Percentiles rank a stretch among this genome's conserved stretches.
Evolutionary conservation across 2,329 filamentous ascomycete genomes (phyloP).

Genomic region (Capronia americana): DNA sequence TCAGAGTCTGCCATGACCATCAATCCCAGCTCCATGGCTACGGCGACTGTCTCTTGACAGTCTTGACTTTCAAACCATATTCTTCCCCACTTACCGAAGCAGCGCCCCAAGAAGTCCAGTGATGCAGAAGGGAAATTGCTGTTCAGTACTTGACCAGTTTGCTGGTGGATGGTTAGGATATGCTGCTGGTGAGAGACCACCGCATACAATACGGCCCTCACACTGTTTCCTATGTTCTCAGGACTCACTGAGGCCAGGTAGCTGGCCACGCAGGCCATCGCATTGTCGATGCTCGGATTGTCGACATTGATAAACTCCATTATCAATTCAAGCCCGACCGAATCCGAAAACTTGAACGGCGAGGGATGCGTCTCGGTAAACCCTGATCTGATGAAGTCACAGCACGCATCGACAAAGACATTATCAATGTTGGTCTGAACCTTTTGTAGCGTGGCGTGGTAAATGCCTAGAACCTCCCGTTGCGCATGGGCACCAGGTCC

Average conservation of each 20-base stretch:
- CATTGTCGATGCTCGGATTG: constrained; percentile 49
- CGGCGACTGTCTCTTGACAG: constrained; percentile 41
- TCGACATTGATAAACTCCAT: constrained; percentile 47
- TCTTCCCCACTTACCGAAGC: constrained; percentile 51
- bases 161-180: constrained; percentile 39
- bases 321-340: constrained; percentile 51
- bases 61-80: constrained; percentile 48
- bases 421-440: constrained; percentile 46
- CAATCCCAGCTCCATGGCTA: constrained; percentile 51
- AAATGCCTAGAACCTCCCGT: constrained; percentile 29
- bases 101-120: constrained; percentile 52
- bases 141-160: constrained; percentile 38
- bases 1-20: constrained; percentile 50
- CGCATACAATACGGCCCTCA: constrained; percentile 44
- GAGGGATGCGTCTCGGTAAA: constrained; percentile 52
- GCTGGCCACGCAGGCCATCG: constrained; percentile 55
- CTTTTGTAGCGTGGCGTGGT: constrained; percentile 45
- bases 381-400: constrained; percentile 54
- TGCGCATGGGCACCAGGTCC: constrained; percentile 34
- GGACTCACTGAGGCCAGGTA: constrained; percentile 51
- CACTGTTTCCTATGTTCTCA: constrained; percentile 42
- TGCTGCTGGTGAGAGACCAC: constrained; percentile 42
- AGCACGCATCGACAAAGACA: constrained; percentile 53
- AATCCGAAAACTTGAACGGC: constrained; percentile 52
- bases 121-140: constrained; percentile 53